These are phyloP conservation scores for Nepenthes mirabilis DNA, from an alignment of 148 eudicot genomes.

Conservation along the genomic window DNA sequence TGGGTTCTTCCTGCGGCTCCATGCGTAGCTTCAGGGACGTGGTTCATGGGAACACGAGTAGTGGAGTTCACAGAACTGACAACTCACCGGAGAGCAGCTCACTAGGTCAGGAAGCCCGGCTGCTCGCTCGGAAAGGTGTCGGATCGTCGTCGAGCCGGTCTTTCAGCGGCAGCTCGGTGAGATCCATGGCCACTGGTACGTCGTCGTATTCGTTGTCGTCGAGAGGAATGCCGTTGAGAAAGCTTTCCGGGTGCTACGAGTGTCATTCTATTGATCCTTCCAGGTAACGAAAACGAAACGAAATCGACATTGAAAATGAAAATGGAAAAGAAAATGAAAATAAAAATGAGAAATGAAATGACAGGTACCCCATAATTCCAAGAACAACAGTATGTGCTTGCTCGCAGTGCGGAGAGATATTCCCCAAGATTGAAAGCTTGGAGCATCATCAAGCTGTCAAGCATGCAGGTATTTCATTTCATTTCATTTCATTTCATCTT, in stretches of 20 bases:
- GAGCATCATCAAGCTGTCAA: constrained; percentile 80
- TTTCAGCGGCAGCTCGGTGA: constrained; percentile 19
- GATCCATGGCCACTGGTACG: constrained; percentile 18
- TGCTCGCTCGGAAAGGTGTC: constrained; percentile 16
- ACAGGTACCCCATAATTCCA: constrained; percentile 64
- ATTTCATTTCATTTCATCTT: not conserved
- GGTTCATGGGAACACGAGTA: constrained; percentile 64
- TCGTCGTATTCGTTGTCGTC: constrained; percentile 21
- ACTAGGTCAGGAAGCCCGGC: constrained; percentile 37
- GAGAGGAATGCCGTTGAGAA: constrained; percentile 61
- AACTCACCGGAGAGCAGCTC: constrained; percentile 64
- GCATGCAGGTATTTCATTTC: constrained; percentile 60
- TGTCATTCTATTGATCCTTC: constrained; percentile 79
- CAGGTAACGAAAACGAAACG: constrained; percentile 23
- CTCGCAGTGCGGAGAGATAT: constrained; percentile 87
- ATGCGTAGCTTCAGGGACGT: constrained; percentile 68
- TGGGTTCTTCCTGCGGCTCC: constrained; percentile 39
- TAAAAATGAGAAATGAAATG: not conserved
- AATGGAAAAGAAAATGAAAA: not conserved
- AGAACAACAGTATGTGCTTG: constrained; percentile 75
- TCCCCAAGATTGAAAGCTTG: constrained; percentile 75
- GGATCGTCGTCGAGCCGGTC: constrained; percentile 14
- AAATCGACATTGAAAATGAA: not conserved
- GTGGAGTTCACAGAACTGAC: constrained; percentile 59
- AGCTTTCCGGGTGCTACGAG: constrained; percentile 84